Evolutionary conservation across 2,329 filamentous ascomycete species (phyloP), one percentile per base, ranked within the genome.

Genomic region (Alternaria consortialis): DNA sequence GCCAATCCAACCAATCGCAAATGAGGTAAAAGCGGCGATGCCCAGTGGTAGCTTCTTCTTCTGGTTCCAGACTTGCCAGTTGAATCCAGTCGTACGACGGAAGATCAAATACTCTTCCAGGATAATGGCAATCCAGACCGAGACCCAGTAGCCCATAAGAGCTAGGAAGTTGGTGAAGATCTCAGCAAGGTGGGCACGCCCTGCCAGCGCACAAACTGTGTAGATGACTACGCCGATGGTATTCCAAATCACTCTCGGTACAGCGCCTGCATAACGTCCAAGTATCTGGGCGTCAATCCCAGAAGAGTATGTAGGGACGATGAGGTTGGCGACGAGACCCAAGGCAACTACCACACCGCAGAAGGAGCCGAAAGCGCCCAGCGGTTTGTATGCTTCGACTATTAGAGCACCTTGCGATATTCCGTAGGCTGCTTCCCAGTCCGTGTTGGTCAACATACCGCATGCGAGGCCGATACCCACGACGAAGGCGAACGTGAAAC

Each of bases 91-190:
- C 50, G 75, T 80, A 3, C 81, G 78, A 2, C 87, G 82, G 74
- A 91, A 91, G 50, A 91, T 80, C 20, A 88, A 73, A 50, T 88
- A 84, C 70, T 91, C 89, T 69, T 87, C 83, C 2, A 88, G 75
- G 2, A 86, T 80, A 47, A 91, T 89, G 2, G 84, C 84, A 20
- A 90, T 82, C 86, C 87, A 90, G 44, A 90, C 86, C 13, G 84
- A 84, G 15, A 90, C 83, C 88, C 88, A 91, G 75, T 91, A 91
- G 2, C 89, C 89, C 86, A 91, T 91, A 23, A 91, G 78, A 0
- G 88, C 87, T 5, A 91, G 81, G 73, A 91, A 90, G 72, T 91
- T 91, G 11, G 86, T 87, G 72, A 91, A 90, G 59, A 91, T 89
- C 27, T 83, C 83, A 0, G 87, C 85, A 2, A 91, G 82, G 65